A percentile compares a stretch with the other conserved stretches of the same genome.
phyloP scores from a whole-genome alignment of 176 grass and related monocot species.

The Aechmea fasciata region DNA sequence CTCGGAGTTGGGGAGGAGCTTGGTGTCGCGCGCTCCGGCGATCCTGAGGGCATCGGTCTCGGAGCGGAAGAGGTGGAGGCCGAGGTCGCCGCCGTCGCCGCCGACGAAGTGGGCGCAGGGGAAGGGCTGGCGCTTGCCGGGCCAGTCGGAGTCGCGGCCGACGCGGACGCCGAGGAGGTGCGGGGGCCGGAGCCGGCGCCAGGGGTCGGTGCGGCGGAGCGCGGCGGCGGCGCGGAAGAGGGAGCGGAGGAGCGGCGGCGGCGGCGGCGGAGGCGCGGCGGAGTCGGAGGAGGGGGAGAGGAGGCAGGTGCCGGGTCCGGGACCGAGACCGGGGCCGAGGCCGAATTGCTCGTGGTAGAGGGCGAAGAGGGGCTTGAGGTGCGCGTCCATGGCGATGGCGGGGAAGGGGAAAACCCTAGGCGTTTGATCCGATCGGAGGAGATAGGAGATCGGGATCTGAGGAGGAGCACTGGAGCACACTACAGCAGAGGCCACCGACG shows the following conservation, averaged over 20 bases:
- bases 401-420: not conserved
- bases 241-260: constrained; percentile 19
- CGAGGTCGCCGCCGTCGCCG: constrained; percentile 26
- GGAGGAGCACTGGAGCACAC: no score
- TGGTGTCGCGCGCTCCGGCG: not conserved
- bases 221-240: constrained; percentile 25
- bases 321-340: constrained; percentile 23
- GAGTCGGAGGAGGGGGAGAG: not conserved
- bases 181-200: constrained; percentile 23
- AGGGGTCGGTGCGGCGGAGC: constrained; percentile 34
- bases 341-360: constrained; percentile 36
- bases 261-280: not conserved
- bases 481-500: no score
- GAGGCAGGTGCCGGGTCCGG: constrained; percentile 31
- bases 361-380: constrained; percentile 27
- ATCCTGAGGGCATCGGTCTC: constrained; percentile 20
- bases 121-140: constrained; percentile 15
- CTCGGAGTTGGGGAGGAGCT: constrained; percentile 22
- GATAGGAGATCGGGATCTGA: not conserved
- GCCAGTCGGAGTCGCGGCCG: constrained; percentile 24
- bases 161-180: constrained; percentile 26
- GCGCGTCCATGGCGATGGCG: constrained; percentile 26
- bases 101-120: constrained; percentile 24
- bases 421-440: not conserved
- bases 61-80: constrained; percentile 22